Conservation (phyloP, 495 filamentous ascomycete genomes). For the Tuber calosporum region DNA sequence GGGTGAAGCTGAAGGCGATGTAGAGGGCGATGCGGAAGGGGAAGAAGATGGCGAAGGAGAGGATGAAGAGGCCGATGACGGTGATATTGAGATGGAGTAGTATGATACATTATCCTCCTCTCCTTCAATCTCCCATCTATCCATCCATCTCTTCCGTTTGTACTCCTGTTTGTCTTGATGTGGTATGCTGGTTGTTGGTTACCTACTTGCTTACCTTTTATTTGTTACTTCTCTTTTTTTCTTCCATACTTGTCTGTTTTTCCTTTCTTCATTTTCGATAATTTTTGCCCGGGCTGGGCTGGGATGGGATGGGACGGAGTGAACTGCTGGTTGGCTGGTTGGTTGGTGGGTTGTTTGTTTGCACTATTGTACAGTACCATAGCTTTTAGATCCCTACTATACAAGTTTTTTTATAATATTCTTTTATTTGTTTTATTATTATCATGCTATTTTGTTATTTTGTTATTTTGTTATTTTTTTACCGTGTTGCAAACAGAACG, state of each 20-base stretch:
- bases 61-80: slow-evolving; percentile 13
- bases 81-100: slow-evolving; percentile 31
- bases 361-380: background rate
- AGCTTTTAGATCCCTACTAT: background rate
- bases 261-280: background rate
- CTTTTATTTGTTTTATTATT: too few relatives aligned
- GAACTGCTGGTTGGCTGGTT: background rate
- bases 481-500: too few relatives aligned
- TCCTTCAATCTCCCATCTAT: background rate
- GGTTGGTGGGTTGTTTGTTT: background rate
- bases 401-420: too few relatives aligned
- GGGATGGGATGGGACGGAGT: background rate
- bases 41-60: slow-evolving; percentile 7
- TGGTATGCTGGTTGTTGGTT: slow-evolving; percentile 8
- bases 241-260: background rate
- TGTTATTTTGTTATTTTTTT: too few relatives aligned
- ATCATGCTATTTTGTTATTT: too few relatives aligned
- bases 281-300: background rate
- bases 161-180: background rate
- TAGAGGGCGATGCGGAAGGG: slow-evolving; percentile 1
- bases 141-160: background rate
- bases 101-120: slow-evolving; percentile 13
- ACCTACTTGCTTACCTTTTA: slow-evolving; percentile 26
- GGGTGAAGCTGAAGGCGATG: slow-evolving; percentile 14
- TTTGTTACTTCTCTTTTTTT: slow-evolving; percentile 11